A percentile compares a stretch with the other conserved stretches of the same genome.
phyloP scores from a whole-genome alignment of 2,329 filamentous ascomycete species.

The Colletotrichum tofieldiae region DNA sequence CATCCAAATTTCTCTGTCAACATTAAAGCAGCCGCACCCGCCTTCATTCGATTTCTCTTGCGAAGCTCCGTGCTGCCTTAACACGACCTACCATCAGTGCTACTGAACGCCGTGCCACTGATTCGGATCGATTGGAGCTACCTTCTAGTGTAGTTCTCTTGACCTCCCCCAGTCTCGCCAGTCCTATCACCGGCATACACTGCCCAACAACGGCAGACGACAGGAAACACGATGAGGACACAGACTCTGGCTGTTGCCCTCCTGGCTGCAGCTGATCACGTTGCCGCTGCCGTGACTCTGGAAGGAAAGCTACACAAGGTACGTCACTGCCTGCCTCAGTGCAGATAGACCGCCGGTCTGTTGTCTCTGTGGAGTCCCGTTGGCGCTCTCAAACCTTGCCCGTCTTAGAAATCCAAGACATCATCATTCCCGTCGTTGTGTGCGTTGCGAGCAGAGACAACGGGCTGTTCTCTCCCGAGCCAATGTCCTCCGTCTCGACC shows the following conservation, averaged over 20 bases:
- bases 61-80: slow-evolving; percentile 16
- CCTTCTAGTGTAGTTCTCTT: not conserved
- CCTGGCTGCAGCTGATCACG: slow-evolving; percentile 28
- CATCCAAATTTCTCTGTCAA: slow-evolving; percentile 24
- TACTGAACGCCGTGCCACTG: slow-evolving; percentile 9
- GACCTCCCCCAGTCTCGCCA: not conserved
- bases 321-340: slow-evolving; percentile 23
- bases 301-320: slow-evolving; percentile 36
- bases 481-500: not conserved
- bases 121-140: slow-evolving; percentile 1
- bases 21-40: slow-evolving; percentile 34
- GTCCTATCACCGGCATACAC: not conserved
- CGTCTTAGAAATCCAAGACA: slow-evolving; percentile 1
- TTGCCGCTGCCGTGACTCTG: slow-evolving; percentile 15
- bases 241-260: slow-evolving; percentile 32
- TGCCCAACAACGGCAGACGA: not conserved
- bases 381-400: not conserved
- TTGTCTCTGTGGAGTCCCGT: not conserved
- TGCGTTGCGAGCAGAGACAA: not conserved
- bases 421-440: not conserved
- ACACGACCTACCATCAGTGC: slow-evolving; percentile 3
- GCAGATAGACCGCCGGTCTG: not conserved
- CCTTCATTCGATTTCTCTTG: not conserved
- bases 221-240: slow-evolving; percentile 26
- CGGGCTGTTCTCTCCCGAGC: not conserved